These are phyloP conservation scores for Noccaea caerulescens DNA, from an alignment of 345 rosid genomes.

Conservation along the genomic window DNA sequence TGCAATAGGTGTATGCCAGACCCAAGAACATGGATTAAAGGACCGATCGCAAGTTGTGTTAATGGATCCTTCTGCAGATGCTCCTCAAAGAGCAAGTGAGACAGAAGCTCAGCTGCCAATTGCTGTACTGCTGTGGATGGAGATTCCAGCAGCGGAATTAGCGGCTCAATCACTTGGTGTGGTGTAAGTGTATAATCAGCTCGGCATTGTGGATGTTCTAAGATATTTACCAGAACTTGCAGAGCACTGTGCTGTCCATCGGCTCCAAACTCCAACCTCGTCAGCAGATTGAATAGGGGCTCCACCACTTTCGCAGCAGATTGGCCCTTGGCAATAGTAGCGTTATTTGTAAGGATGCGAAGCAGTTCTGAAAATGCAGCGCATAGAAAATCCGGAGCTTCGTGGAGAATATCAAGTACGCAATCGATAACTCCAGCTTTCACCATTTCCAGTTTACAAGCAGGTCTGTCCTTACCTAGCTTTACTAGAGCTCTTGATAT, in stretches of 20 bases:
- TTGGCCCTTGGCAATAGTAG: slow-evolving; percentile 89
- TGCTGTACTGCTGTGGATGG: slow-evolving; percentile 94
- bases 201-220: slow-evolving; percentile 96
- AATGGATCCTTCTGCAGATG: slow-evolving; percentile 89
- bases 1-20: slow-evolving; percentile 88
- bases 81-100: slow-evolving; percentile 85
- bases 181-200: slow-evolving; percentile 78
- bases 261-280: slow-evolving; percentile 85
- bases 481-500: slow-evolving; percentile 94
- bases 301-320: slow-evolving; percentile 96
- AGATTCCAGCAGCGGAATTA: slow-evolving; percentile 93
- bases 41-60: slow-evolving; percentile 82
- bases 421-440: slow-evolving; percentile 96
- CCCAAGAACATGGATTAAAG: slow-evolving; percentile 81
- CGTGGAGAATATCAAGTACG: slow-evolving; percentile 84
- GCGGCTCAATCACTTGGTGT: slow-evolving; percentile 89
- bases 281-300: slow-evolving; percentile 77
- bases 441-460: slow-evolving; percentile 97
- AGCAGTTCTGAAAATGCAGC: slow-evolving; percentile 93
- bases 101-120: slow-evolving; percentile 97
- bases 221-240: slow-evolving; percentile 91
- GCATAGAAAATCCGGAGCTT: slow-evolving; percentile 94
- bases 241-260: slow-evolving; percentile 94
- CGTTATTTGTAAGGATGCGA: slow-evolving; percentile 92
- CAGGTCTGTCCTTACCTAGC: slow-evolving; percentile 98